Evolutionary conservation across 495 filamentous ascomycete species (phyloP).

Genomic region (Tuber calosporum): DNA sequence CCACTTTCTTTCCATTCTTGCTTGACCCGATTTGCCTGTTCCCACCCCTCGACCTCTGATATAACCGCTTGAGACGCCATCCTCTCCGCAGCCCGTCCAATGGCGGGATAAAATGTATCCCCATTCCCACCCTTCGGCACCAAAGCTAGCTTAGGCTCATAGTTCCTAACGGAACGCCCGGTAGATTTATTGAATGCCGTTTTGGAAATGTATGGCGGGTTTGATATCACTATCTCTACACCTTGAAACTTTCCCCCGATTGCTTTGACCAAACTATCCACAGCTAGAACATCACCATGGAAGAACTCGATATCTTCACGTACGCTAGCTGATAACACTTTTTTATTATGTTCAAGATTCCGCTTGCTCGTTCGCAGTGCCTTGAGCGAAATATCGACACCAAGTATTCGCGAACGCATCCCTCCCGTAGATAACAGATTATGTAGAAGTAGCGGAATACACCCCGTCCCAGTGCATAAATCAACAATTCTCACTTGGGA

Average conservation of each 20-base stretch:
- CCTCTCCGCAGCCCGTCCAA: slow-evolving; percentile 23
- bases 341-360: slow-evolving; percentile 55
- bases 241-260: background rate
- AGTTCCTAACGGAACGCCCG: slow-evolving; percentile 64
- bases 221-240: slow-evolving; percentile 72
- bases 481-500: slow-evolving; percentile 53
- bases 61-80: slow-evolving; percentile 23
- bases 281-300: slow-evolving; percentile 51
- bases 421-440: slow-evolving; percentile 46
- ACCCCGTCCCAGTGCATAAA: slow-evolving; percentile 84
- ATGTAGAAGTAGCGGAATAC: slow-evolving; percentile 70
- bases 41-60: slow-evolving; percentile 27
- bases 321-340: slow-evolving; percentile 21
- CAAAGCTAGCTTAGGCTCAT: slow-evolving; percentile 71
- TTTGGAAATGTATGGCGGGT: slow-evolving; percentile 83
- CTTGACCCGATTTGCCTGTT: slow-evolving; percentile 36
- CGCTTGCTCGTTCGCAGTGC: slow-evolving; percentile 57
- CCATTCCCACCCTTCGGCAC: slow-evolving; percentile 51
- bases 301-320: slow-evolving; percentile 48
- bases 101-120: slow-evolving; percentile 35
- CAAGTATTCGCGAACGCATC: slow-evolving; percentile 40
- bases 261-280: background rate
- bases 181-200: slow-evolving; percentile 53
- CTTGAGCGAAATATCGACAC: slow-evolving; percentile 54
- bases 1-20: slow-evolving; percentile 13